phyloP scores from a whole-genome alignment of 164 flowering plant genomes.

The Stephania yunnanensis region DNA sequence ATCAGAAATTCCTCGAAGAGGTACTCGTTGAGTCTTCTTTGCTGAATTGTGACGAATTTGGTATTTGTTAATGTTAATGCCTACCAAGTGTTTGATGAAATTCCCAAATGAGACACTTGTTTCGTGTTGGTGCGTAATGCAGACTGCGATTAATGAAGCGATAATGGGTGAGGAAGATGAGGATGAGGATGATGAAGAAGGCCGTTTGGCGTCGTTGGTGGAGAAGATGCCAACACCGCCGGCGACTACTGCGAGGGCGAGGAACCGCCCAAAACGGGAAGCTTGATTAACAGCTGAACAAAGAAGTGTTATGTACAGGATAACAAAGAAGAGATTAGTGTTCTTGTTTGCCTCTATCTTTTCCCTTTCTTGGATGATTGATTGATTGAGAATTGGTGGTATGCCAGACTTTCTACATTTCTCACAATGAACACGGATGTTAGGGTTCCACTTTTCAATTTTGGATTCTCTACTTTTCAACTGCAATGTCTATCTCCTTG shows the following conservation, averaged over 20 bases:
- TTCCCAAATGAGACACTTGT: not conserved
- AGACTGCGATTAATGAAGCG: slow-evolving; percentile 46
- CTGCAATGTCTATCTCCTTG: too few relatives aligned
- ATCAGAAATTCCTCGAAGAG: slow-evolving; percentile 69
- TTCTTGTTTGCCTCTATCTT: too few relatives aligned
- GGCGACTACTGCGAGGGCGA: slow-evolving; percentile 29
- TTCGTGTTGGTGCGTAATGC: too few relatives aligned
- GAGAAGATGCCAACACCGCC: slow-evolving; percentile 9
- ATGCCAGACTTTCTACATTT: too few relatives aligned
- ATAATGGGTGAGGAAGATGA: slow-evolving; percentile 27
- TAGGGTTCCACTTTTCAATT: too few relatives aligned
- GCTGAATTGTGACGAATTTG: not conserved
- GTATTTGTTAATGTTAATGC: not conserved
- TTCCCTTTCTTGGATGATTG: too few relatives aligned
- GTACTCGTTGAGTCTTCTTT: slow-evolving; percentile 23
- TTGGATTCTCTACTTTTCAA: too few relatives aligned
- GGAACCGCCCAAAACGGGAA: slow-evolving; percentile 53
- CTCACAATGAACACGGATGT: too few relatives aligned
- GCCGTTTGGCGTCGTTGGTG: not conserved
- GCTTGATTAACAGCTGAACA: slow-evolving; percentile 17
- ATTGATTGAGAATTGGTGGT: too few relatives aligned
- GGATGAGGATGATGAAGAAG: not conserved
- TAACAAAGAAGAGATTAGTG: too few relatives aligned
- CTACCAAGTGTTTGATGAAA: not conserved
- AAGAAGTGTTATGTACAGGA: not conserved